Conservation (phyloP, 75 land plant species). For the Selaginella tamariscina region DNA sequence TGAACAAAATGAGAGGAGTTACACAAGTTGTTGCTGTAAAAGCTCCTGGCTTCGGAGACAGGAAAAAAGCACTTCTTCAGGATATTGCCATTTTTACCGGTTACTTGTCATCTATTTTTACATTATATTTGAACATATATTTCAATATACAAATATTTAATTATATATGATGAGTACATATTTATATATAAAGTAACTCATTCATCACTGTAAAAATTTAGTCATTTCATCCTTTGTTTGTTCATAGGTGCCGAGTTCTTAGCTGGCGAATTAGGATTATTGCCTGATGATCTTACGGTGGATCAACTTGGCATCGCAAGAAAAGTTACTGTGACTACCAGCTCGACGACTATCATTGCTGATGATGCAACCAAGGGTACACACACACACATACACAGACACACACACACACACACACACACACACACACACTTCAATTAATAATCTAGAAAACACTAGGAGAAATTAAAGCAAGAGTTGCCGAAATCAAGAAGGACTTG, state of each 20-base stretch:
- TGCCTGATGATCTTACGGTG: neutral
- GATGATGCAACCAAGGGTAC: constrained; percentile 1
- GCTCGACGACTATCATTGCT: neutral
- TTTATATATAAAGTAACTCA: no score
- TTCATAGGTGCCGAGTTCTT: constrained; percentile 2
- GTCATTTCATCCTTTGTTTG: neutral
- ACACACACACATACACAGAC: no score
- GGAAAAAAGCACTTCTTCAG: constrained; percentile 6
- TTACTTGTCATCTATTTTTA: neutral
- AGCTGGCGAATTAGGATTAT: constrained; percentile 3
- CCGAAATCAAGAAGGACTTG: constrained; percentile 10
- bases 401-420: no score
- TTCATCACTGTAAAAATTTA: no score
- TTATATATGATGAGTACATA: no score
- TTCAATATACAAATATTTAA: no score
- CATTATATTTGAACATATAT: neutral
- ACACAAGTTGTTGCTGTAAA: constrained; percentile 9
- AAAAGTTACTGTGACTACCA: neutral
- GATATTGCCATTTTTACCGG: constrained; percentile 7
- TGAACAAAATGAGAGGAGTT: constrained; percentile 2
- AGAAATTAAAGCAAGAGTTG: constrained; percentile 1
- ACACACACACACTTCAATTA: no score
- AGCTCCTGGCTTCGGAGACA: constrained; percentile 9
- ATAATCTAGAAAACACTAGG: no score
- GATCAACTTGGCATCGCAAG: constrained; percentile 10